These are phyloP conservation scores for Helianthus annuus DNA, from an alignment of 129 eudicot species.

Conservation along the genomic window DNA sequence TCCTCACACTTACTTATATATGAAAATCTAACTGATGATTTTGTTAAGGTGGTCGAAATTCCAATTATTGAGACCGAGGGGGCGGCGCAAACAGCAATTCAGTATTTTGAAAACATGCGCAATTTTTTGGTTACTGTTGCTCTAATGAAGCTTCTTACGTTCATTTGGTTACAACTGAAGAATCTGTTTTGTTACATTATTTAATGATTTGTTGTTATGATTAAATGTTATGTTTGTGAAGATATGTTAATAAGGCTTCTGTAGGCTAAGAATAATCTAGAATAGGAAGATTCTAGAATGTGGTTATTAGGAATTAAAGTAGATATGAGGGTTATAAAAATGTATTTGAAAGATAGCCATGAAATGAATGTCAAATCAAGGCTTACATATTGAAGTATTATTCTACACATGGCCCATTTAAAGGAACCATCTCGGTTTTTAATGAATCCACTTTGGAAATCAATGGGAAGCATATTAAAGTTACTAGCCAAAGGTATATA, in stretches of 20 bases:
- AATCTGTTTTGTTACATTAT: neutral
- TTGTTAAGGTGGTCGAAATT: too few relatives aligned
- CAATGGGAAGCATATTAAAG: slow-evolving; percentile 79
- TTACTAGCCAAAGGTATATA: slow-evolving; percentile 78
- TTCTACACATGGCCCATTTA: slow-evolving; percentile 92
- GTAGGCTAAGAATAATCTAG: neutral
- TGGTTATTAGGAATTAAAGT: neutral
- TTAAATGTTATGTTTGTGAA: neutral
- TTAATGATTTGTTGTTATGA: neutral
- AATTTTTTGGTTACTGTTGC: too few relatives aligned
- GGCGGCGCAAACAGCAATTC: too few relatives aligned
- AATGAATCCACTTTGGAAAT: slow-evolving; percentile 87
- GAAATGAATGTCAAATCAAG: slow-evolving; percentile 37
- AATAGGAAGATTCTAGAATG: neutral
- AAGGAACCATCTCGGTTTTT: slow-evolving; percentile 70
- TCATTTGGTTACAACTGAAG: neutral
- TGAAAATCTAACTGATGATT: too few relatives aligned
- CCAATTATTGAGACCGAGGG: too few relatives aligned
- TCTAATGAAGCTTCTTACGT: too few relatives aligned
- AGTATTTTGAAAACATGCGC: too few relatives aligned
- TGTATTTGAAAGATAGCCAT: slow-evolving; percentile 15
- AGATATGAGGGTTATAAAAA: neutral
- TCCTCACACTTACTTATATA: too few relatives aligned
- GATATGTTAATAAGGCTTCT: neutral
- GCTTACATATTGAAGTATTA: slow-evolving; percentile 98